A percentile compares a stretch with the other conserved stretches of the same genome.
These are phyloP conservation scores for Fusarium pininemorale DNA, from an alignment of 2,329 filamentous ascomycete genomes.

Conservation along the genomic window DNA sequence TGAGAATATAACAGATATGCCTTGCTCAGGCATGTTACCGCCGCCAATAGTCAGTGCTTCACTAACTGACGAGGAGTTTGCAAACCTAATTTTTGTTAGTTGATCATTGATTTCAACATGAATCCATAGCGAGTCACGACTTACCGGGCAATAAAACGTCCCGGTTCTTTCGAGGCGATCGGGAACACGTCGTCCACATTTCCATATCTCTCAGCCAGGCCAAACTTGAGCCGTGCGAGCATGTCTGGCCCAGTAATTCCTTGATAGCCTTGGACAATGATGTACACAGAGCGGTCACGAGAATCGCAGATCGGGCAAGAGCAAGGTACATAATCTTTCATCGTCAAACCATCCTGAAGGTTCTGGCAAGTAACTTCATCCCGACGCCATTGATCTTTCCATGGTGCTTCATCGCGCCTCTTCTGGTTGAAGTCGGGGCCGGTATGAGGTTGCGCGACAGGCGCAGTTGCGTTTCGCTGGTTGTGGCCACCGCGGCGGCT, in stretches of 20 bases:
- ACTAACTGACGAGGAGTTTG: slow-evolving; percentile 38
- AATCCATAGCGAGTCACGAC: not conserved
- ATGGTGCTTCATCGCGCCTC: slow-evolving; percentile 21
- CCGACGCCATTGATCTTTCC: slow-evolving; percentile 33
- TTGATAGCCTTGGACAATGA: slow-evolving; percentile 26
- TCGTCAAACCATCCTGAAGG: slow-evolving; percentile 1
- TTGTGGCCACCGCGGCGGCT: slow-evolving; percentile 29
- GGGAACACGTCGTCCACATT: slow-evolving; percentile 44
- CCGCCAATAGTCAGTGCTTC: slow-evolving; percentile 38
- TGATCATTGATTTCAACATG: not conserved
- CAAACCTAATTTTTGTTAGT: slow-evolving; percentile 37
- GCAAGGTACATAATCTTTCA: slow-evolving; percentile 43
- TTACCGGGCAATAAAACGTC: slow-evolving; percentile 45
- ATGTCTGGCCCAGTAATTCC: slow-evolving; percentile 30
- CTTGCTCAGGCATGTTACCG: slow-evolving; percentile 39
- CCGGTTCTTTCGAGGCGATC: slow-evolving; percentile 11
- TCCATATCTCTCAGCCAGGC: slow-evolving; percentile 43
- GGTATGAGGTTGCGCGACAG: slow-evolving; percentile 11
- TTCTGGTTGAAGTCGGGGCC: slow-evolving; percentile 10
- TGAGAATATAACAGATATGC: slow-evolving; percentile 39
- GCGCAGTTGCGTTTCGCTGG: slow-evolving; percentile 34
- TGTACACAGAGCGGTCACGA: slow-evolving; percentile 46
- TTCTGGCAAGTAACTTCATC: slow-evolving; percentile 38
- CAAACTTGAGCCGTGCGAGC: slow-evolving; percentile 44
- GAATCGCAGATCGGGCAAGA: slow-evolving; percentile 42